These are phyloP conservation scores for Mortierella antarctica DNA, from an alignment of 192 early-diverging fungal genomes.

Conservation along the genomic window DNA sequence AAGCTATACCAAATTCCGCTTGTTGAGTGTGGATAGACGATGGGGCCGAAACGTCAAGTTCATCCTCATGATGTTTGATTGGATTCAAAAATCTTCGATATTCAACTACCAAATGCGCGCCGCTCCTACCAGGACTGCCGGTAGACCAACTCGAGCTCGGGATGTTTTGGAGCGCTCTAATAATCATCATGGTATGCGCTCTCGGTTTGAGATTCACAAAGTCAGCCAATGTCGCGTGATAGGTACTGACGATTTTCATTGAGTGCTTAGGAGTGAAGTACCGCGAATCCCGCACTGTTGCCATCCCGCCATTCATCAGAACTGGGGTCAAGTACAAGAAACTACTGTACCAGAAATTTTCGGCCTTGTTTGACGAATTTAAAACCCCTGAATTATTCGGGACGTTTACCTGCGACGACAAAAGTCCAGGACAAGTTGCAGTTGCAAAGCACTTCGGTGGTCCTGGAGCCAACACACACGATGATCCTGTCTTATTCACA, in stretches of 20 bases:
- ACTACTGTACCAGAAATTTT: conserved; percentile 13
- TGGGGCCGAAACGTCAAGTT: conserved; percentile 25
- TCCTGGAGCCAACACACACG: conserved; percentile 8
- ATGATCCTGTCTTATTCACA: conserved; percentile 31
- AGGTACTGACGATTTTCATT: not conserved
- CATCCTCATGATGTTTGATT: conserved; percentile 31
- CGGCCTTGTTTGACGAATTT: conserved; percentile 24
- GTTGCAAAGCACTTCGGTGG: conserved; percentile 29
- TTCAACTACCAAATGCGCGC: conserved; percentile 14
- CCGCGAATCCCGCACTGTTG: conserved; percentile 20
- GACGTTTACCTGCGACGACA: conserved; percentile 20
- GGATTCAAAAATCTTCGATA: conserved; percentile 23
- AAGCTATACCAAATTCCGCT: conserved; percentile 19
- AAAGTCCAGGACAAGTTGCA: conserved; percentile 17
- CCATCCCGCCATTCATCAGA: conserved; percentile 26
- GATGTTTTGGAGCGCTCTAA: conserved; percentile 21
- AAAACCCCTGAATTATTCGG: conserved; percentile 13
- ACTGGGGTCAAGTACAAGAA: conserved; percentile 27
- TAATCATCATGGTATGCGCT: not conserved
- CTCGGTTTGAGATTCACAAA: not conserved
- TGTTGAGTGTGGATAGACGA: conserved; percentile 19
- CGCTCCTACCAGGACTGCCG: conserved; percentile 2
- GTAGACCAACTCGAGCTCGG: conserved; percentile 23
- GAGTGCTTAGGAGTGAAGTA: conserved; percentile 13
- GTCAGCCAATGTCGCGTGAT: too few species aligned